phyloP scores from a whole-genome alignment of 2,329 filamentous ascomycete genomes.

The Colletotrichum theobromicola region DNA sequence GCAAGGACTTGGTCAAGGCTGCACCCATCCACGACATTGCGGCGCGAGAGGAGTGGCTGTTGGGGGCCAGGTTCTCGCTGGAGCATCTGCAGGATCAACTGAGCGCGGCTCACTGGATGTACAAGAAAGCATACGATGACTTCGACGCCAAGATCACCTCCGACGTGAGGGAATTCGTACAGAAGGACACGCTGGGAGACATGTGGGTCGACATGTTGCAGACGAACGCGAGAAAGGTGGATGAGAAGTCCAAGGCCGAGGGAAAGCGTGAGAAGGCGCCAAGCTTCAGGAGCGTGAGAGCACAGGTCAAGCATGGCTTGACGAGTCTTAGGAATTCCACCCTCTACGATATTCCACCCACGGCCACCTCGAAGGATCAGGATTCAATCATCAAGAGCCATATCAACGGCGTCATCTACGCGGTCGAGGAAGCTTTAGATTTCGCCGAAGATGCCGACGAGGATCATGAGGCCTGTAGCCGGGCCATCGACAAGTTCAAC shows the following conservation, averaged over 20 bases:
- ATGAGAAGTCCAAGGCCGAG: background rate
- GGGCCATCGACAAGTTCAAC: background rate
- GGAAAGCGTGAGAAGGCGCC: background rate
- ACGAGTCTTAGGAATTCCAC: background rate
- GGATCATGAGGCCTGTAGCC: background rate
- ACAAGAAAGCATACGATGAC: background rate
- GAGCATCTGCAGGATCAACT: background rate
- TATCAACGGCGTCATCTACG: background rate
- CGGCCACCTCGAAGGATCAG: background rate
- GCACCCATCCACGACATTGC: background rate
- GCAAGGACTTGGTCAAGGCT: background rate
- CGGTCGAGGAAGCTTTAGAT: background rate
- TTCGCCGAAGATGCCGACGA: background rate
- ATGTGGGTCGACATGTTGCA: constrained; percentile 6
- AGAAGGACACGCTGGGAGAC: background rate
- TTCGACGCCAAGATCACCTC: background rate
- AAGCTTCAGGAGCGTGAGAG: background rate
- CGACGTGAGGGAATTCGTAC: background rate
- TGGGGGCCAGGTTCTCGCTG: background rate
- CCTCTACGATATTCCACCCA: background rate
- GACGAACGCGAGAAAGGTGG: background rate
- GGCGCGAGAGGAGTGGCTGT: background rate
- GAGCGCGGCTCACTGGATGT: background rate
- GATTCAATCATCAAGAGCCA: background rate
- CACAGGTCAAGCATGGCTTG: constrained; percentile 3